Conservation (phyloP, 371 early-diverging fungal species). For the Haplosporangium sp. region DNA sequence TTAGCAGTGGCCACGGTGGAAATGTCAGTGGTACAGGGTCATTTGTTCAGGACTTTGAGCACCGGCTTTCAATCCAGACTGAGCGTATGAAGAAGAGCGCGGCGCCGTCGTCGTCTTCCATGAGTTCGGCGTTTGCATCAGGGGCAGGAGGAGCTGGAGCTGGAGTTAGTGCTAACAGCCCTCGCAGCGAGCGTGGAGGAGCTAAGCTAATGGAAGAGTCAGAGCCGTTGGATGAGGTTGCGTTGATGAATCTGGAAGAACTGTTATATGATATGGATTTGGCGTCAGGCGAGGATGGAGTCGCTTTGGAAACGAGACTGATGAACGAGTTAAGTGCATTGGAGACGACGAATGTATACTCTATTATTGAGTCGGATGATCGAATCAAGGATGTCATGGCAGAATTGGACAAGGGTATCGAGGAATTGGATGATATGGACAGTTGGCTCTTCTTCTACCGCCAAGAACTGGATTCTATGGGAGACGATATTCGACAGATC, state of each 20-base stretch:
- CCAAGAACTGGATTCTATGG: slow-evolving; percentile 93
- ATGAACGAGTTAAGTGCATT: slow-evolving; percentile 72
- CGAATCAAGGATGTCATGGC: slow-evolving; percentile 83
- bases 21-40: slow-evolving; percentile 29
- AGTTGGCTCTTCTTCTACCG: slow-evolving; percentile 88
- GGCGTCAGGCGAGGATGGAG: slow-evolving; percentile 74
- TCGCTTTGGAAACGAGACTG: slow-evolving; percentile 72
- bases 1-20: slow-evolving; percentile 7
- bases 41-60: slow-evolving; percentile 50
- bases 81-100: slow-evolving; percentile 45
- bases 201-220: slow-evolving; percentile 56
- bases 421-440: slow-evolving; percentile 85
- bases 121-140: slow-evolving; percentile 14
- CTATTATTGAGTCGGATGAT: slow-evolving; percentile 91
- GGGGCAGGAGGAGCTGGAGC: slow-evolving; percentile 11
- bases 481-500: slow-evolving; percentile 94
- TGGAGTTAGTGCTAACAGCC: slow-evolving; percentile 22
- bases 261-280: slow-evolving; percentile 76
- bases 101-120: slow-evolving; percentile 14
- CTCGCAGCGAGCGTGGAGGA: slow-evolving; percentile 43
- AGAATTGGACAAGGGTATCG: slow-evolving; percentile 83
- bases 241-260: slow-evolving; percentile 68
- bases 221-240: slow-evolving; percentile 61
- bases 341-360: slow-evolving; percentile 89
- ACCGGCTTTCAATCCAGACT: slow-evolving; percentile 45